A percentile compares a stretch with the other conserved stretches of the same genome.
These are phyloP conservation scores for Arthrobotrys megalospora DNA, from an alignment of 2,329 filamentous ascomycete genomes.

Conservation along the genomic window DNA sequence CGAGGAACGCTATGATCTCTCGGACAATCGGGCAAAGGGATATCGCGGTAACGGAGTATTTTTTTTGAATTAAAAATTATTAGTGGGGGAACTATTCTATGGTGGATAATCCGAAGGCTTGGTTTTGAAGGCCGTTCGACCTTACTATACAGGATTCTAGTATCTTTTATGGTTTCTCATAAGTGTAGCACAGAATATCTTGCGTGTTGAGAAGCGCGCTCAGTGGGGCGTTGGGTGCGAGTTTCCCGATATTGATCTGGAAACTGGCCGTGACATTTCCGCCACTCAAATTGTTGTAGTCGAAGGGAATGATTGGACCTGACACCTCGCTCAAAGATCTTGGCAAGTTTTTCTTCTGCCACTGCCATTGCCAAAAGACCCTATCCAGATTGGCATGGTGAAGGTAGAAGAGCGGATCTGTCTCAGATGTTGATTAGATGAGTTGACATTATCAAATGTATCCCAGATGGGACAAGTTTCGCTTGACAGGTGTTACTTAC, in stretches of 20 bases:
- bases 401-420: conserved; percentile 63
- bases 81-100: neutral
- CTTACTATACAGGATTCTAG: neutral
- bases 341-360: conserved; percentile 58
- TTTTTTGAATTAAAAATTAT: conserved; percentile 2
- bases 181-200: conserved; percentile 33
- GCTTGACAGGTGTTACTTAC: conserved; percentile 17
- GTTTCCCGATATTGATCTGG: conserved; percentile 47
- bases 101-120: neutral
- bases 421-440: conserved; percentile 23
- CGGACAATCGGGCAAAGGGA: neutral
- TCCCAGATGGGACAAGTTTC: conserved; percentile 2
- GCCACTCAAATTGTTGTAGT: conserved; percentile 34
- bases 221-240: conserved; percentile 27
- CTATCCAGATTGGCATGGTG: conserved; percentile 62
- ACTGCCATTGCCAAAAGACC: conserved; percentile 64
- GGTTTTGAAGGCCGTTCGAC: neutral
- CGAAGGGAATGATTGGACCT: conserved; percentile 42
- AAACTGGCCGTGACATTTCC: conserved; percentile 59
- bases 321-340: conserved; percentile 63
- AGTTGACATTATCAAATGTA: conserved; percentile 18
- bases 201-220: conserved; percentile 33
- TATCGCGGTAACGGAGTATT: conserved; percentile 1
- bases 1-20: neutral
- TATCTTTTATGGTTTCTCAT: conserved; percentile 13